A percentile compares a stretch with the other conserved stretches of the same genome.
phyloP scores from a whole-genome alignment of 176 grass and related monocot species.

The Puya raimondii region DNA sequence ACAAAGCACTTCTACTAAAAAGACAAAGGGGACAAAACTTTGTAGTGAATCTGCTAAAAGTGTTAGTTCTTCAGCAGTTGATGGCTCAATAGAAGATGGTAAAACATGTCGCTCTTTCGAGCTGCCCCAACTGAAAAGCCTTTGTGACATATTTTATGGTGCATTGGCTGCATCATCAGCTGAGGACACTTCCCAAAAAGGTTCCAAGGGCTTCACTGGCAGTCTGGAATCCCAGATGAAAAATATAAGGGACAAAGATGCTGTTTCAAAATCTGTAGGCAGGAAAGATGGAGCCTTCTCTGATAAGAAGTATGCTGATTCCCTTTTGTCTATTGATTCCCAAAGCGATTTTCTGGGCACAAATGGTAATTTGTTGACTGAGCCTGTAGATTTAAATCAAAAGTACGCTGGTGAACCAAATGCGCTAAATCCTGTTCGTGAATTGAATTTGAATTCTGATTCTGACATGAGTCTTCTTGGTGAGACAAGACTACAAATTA shows the following conservation, averaged over 20 bases:
- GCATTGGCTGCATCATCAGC: constrained; percentile 10
- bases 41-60: constrained; percentile 1
- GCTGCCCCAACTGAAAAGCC: neutral
- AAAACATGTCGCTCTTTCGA: neutral
- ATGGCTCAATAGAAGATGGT: neutral
- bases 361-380: constrained; percentile 11
- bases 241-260: neutral
- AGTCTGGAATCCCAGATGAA: neutral
- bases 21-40: neutral
- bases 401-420: constrained; percentile 12
- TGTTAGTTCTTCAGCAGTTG: constrained; percentile 1
- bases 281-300: neutral
- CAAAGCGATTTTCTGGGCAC: constrained; percentile 17
- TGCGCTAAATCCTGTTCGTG: neutral
- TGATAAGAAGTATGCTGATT: neutral
- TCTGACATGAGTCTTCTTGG: constrained; percentile 15
- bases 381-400: constrained; percentile 41
- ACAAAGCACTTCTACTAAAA: neutral
- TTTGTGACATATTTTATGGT: neutral
- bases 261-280: neutral
- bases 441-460: constrained; percentile 4
- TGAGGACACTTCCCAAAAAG: neutral
- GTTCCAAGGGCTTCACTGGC: neutral
- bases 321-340: neutral
- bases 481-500: neutral